phyloP scores from a whole-genome alignment of 192 early-diverging fungal genomes.

The Geranomyces variabilis region DNA sequence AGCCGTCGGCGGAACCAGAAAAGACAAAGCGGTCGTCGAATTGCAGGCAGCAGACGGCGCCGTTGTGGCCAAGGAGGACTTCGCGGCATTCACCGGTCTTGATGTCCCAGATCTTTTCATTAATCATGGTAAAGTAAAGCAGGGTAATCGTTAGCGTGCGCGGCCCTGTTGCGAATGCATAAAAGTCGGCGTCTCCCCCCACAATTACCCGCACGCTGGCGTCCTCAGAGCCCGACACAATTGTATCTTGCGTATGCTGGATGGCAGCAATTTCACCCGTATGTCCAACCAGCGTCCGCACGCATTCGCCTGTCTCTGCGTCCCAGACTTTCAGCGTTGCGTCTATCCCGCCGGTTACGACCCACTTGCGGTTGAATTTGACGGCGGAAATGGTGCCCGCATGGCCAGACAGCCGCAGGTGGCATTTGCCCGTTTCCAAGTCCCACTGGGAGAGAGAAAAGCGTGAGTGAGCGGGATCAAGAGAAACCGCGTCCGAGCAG shows the following conservation, averaged over 20 bases:
- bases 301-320: constrained; percentile 27
- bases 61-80: constrained; percentile 40
- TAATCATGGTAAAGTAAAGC: not conserved
- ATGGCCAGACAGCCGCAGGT: constrained; percentile 40
- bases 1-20: constrained; percentile 50
- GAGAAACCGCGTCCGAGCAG: not conserved
- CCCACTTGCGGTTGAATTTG: constrained; percentile 32
- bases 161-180: no score
- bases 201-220: constrained; percentile 42
- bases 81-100: constrained; percentile 27
- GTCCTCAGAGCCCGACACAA: constrained; percentile 51
- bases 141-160: not conserved
- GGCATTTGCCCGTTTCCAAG: constrained; percentile 38
- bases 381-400: constrained; percentile 49
- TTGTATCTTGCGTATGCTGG: constrained; percentile 24
- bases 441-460: constrained; percentile 34
- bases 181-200: no score
- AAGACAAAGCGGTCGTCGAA: constrained; percentile 31
- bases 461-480: not conserved
- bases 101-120: constrained; percentile 44
- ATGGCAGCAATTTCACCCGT: constrained; percentile 43
- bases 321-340: constrained; percentile 49
- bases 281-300: constrained; percentile 42
- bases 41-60: constrained; percentile 47
- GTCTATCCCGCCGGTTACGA: constrained; percentile 52